Base-by-base conservation (phyloP, 495 filamentous ascomycete species). In the Hypoxylon perforatum region DNA sequence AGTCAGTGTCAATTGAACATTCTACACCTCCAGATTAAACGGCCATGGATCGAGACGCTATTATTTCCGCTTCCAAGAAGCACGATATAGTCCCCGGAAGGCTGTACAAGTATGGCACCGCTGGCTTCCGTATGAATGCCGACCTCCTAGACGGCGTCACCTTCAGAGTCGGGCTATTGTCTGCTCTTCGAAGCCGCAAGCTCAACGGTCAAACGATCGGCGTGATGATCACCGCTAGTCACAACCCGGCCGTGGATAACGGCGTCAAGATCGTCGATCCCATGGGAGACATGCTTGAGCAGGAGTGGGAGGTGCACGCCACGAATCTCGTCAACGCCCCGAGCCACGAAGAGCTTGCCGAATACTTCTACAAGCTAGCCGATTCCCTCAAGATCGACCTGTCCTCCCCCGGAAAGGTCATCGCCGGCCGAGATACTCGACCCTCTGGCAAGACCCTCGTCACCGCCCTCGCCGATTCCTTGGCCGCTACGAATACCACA, bases 241-340 rank as follows among this genome's bases (percentile, higher is more conserved):
- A 99, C 85, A 99, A 99, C 79, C 92, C 92, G 36, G 92, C 96
- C 3, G 89, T 90, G 71, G 95, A 99, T 79, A 99, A 99, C 80
- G 95, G 95, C 53, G 92, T 99, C 68, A 99, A 99, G 85, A 85
- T 99, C 65, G 91, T 99, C 65, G 95, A 99, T 78, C 95, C 95
- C 11, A 91, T 96, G 90, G 94, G 94, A 63, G 94, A 97, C 74
- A 98, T 98, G 94, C 84, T 98, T 19, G 92, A 97, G 83, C 92
- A 85, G 63, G 89, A 92, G 61, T 99, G 96, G 96, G 95, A 99
- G 80, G 80, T 80, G 22, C 87, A 94, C 73, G 92, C 92, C 4
- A 97, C 96, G 22, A 84, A 81, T 65, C 85, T 99, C 42, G 93
- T 96, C 62, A 99, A 98, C 71, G 88, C 91, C 39, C 79, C 85